phyloP scores from a whole-genome alignment of 1,284 basidiomycete species.

The Puccinia coronata region DNA sequence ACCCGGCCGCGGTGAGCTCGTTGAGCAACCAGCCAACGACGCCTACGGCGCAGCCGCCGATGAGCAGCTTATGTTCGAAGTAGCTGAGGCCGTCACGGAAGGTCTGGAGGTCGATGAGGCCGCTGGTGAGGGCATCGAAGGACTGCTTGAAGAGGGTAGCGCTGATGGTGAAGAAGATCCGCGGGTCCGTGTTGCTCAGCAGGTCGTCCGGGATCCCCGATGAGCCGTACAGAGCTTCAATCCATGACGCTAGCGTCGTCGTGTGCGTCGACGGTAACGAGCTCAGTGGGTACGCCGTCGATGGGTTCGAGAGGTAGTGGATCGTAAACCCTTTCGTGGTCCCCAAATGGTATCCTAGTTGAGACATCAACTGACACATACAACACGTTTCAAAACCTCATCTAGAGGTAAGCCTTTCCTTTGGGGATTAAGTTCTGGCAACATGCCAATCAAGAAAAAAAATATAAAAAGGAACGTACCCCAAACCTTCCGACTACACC shows the following conservation, averaged over 20 bases:
- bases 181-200: slow-evolving; percentile 34
- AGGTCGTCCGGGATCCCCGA: slow-evolving; percentile 45
- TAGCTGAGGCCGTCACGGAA: slow-evolving; percentile 45
- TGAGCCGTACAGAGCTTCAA: slow-evolving; percentile 43
- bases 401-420: too few species aligned
- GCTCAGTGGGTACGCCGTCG: slow-evolving; percentile 18
- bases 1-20: slow-evolving; percentile 40
- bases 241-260: slow-evolving; percentile 32
- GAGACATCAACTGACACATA: slow-evolving; percentile 26
- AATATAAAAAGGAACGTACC: slow-evolving; percentile 2
- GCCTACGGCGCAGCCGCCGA: slow-evolving; percentile 35
- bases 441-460: background rate
- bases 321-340: slow-evolving; percentile 34
- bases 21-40: slow-evolving; percentile 45
- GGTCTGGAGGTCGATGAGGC: slow-evolving; percentile 38
- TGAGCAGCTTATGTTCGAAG: slow-evolving; percentile 43
- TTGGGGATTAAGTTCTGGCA: background rate
- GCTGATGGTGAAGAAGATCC: slow-evolving; percentile 38
- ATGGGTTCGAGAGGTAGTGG: slow-evolving; percentile 38
- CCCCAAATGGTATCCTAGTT: slow-evolving; percentile 31
- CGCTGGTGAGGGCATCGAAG: slow-evolving; percentile 41
- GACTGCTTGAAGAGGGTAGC: slow-evolving; percentile 47
- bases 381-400: background rate
- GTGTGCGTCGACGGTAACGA: slow-evolving; percentile 25
- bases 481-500: slow-evolving; percentile 37